These are phyloP conservation scores for Trichoderma gracile DNA, from an alignment of 2,329 filamentous ascomycete species.

Conservation along the genomic window DNA sequence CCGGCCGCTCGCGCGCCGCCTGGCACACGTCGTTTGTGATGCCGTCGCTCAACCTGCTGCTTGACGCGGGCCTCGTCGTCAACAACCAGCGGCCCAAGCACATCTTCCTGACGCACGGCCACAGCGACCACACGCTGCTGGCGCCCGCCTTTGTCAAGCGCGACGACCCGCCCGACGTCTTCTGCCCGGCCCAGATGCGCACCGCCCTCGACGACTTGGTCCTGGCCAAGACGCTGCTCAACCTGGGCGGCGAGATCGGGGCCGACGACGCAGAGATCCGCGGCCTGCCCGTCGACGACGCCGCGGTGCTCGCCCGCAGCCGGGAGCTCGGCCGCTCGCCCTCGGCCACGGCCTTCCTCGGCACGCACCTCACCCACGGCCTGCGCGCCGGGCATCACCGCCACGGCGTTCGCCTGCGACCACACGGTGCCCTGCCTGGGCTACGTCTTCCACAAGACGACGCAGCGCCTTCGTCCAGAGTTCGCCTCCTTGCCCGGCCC, in stretches of 20 bases:
- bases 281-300: conserved; percentile 25
- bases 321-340: conserved; percentile 16
- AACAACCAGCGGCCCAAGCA: conserved; percentile 50
- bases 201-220: conserved; percentile 44
- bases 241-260: conserved; percentile 42
- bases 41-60: conserved; percentile 51
- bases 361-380: conserved; percentile 45
- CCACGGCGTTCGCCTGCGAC: conserved; percentile 47
- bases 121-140: conserved; percentile 49
- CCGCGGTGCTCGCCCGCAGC: conserved; percentile 25
- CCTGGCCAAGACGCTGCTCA: conserved; percentile 45
- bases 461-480: conserved; percentile 43
- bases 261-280: conserved; percentile 33
- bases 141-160: conserved; percentile 47
- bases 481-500: conserved; percentile 40
- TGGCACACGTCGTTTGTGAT: conserved; percentile 56
- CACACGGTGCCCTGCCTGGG: conserved; percentile 51
- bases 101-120: conserved; percentile 53
- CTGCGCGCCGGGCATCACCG: conserved; percentile 41
- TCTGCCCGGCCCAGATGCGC: conserved; percentile 46
- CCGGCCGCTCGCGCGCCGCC: conserved; percentile 50
- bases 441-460: conserved; percentile 47
- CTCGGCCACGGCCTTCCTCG: conserved; percentile 32
- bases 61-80: conserved; percentile 50
- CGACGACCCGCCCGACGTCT: conserved; percentile 49